Conservation (phyloP, 495 filamentous ascomycete species). For the Podospora bellae-mahoneyi region DNA sequence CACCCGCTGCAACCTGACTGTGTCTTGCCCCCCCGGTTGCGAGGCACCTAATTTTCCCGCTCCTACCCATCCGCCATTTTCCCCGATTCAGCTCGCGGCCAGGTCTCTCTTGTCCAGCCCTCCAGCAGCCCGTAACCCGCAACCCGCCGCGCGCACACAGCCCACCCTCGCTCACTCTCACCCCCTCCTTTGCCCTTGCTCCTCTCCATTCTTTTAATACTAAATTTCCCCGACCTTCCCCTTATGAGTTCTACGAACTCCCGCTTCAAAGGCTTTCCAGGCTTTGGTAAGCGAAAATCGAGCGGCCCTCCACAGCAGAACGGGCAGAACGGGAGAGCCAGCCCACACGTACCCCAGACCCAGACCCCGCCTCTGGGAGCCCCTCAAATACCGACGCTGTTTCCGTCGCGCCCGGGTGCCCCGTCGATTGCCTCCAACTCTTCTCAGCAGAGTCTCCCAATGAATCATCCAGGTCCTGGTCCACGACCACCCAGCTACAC, state of each 20-base stretch:
- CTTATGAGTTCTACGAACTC: slow-evolving; percentile 63
- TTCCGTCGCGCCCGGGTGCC: slow-evolving; percentile 41
- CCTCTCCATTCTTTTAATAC: slow-evolving; percentile 28
- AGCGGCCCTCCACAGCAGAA: slow-evolving; percentile 43
- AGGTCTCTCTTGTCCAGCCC: slow-evolving; percentile 20
- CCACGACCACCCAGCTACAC: slow-evolving; percentile 73
- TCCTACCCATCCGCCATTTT: slow-evolving; percentile 12
- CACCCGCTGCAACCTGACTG: slow-evolving; percentile 20
- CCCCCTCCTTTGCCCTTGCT: slow-evolving; percentile 16
- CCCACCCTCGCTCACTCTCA: slow-evolving; percentile 20
- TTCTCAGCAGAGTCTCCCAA: slow-evolving; percentile 51
- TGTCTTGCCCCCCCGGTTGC: slow-evolving; percentile 3
- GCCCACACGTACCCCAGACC: slow-evolving; percentile 39
- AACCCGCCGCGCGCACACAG: slow-evolving; percentile 21
- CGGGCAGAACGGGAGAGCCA: slow-evolving; percentile 15
- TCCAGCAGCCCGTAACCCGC: slow-evolving; percentile 15
- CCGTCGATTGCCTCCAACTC: slow-evolving; percentile 44
- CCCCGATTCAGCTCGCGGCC: slow-evolving; percentile 22
- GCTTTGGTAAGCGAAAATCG: slow-evolving; percentile 55
- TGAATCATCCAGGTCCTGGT: slow-evolving; percentile 57
- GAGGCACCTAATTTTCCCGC: slow-evolving; percentile 19
- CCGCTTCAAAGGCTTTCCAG: slow-evolving; percentile 54
- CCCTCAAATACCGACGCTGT: slow-evolving; percentile 47
- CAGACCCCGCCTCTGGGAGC: slow-evolving; percentile 37
- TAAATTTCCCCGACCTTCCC: slow-evolving; percentile 23